Percentiles rank a stretch among this genome's conserved stretches.
phyloP scores from a whole-genome alignment of 2,329 filamentous ascomycete species.

The Alternaria sp. region DNA sequence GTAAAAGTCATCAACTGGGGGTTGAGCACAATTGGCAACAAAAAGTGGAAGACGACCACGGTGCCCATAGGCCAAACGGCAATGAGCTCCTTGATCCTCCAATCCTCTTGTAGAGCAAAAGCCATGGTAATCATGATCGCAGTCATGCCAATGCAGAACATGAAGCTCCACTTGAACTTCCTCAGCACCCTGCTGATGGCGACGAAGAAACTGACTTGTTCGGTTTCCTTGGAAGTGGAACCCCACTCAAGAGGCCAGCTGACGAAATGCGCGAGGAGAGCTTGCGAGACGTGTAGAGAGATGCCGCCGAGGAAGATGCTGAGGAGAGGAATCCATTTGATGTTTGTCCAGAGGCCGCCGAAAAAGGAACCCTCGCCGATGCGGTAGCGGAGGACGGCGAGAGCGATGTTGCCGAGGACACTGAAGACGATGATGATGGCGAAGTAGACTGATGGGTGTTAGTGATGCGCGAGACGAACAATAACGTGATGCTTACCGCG shows the following conservation, averaged over 20 bases:
- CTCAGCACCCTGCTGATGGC: conserved; percentile 80
- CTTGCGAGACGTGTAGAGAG: conserved; percentile 80
- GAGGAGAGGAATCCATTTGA: conserved; percentile 70
- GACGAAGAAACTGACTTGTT: conserved; percentile 83
- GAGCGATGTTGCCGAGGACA: conserved; percentile 64
- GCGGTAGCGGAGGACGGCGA: conserved; percentile 69
- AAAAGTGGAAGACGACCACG: conserved; percentile 71
- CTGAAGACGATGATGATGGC: conserved; percentile 70
- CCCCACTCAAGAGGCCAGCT: conserved; percentile 88
- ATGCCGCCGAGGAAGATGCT: conserved; percentile 84
- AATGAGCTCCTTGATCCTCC: conserved; percentile 58
- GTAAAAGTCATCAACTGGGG: conserved; percentile 82
- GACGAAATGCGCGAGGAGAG: conserved; percentile 81
- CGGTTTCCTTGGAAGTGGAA: conserved; percentile 80
- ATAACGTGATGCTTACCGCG: conserved; percentile 47
- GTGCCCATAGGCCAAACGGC: conserved; percentile 76
- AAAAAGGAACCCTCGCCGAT: conserved; percentile 61
- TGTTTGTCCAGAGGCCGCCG: conserved; percentile 59
- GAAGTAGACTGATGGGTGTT: conserved; percentile 57
- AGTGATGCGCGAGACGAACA: neutral
- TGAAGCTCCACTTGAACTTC: conserved; percentile 72
- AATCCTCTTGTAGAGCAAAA: conserved; percentile 67
- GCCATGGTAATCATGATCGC: conserved; percentile 71
- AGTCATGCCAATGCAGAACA: conserved; percentile 66
- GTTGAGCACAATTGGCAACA: conserved; percentile 76